These are phyloP conservation scores for Gracilaria caudata DNA, from an alignment of 23 red algal genomes.

Conservation along the genomic window DNA sequence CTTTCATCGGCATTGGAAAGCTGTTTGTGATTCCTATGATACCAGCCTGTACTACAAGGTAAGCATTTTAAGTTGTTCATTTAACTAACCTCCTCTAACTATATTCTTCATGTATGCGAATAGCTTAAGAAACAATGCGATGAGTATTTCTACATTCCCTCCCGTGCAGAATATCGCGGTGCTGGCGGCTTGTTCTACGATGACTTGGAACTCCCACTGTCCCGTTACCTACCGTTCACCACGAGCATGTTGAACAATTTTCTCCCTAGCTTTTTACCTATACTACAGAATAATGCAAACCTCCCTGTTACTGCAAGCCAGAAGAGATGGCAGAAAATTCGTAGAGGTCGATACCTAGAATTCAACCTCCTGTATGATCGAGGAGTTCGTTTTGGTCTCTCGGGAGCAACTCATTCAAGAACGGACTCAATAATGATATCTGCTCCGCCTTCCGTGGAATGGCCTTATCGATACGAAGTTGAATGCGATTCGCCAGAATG, in stretches of 20 bases:
- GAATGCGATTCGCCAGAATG: constrained; percentile 31
- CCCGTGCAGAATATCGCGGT: constrained; percentile 68
- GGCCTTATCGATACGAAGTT: constrained; percentile 53
- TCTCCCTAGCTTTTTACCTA: constrained; percentile 46
- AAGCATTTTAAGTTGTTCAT: not conserved
- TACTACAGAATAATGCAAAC: not conserved
- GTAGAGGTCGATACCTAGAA: constrained; percentile 66
- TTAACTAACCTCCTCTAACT: not conserved
- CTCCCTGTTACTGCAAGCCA: constrained; percentile 32
- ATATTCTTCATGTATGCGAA: not conserved
- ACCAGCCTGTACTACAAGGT: constrained; percentile 11
- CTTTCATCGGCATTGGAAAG: constrained; percentile 61
- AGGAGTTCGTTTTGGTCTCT: constrained; percentile 70
- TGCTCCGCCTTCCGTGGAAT: constrained; percentile 69
- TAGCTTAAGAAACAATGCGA: constrained; percentile 68
- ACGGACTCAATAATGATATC: constrained; percentile 74
- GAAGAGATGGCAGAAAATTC: constrained; percentile 59
- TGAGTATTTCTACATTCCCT: constrained; percentile 76
- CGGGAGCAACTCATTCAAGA: constrained; percentile 15
- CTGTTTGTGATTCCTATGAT: constrained; percentile 43
- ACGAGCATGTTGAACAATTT: constrained; percentile 14
- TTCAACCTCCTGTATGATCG: constrained; percentile 76
- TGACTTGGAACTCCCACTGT: constrained; percentile 10
- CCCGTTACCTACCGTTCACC: constrained; percentile 8
- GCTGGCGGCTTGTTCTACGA: constrained; percentile 78